These are phyloP conservation scores for Penicillium coprophilum DNA, from an alignment of 495 filamentous ascomycete species.

Conservation along the genomic window DNA sequence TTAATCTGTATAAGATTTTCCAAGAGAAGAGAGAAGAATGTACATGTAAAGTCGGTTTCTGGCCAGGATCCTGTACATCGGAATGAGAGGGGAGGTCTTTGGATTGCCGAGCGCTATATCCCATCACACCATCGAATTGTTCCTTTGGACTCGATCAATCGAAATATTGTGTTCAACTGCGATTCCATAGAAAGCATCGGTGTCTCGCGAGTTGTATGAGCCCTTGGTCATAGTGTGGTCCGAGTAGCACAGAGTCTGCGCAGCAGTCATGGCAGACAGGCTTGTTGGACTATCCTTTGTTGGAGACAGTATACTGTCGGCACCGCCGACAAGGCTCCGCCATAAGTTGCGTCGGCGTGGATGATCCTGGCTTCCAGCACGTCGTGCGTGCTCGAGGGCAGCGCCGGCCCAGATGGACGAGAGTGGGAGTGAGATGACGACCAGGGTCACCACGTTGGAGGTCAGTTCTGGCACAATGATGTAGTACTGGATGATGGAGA, in stretches of 20 bases:
- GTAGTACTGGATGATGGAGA: constrained; percentile 63
- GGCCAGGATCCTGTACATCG: not conserved
- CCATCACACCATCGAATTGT: constrained; percentile 12
- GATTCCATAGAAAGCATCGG: constrained; percentile 29
- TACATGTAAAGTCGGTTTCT: not conserved
- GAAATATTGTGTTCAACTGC: constrained; percentile 39
- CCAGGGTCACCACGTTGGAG: constrained; percentile 63
- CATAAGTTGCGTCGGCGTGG: constrained; percentile 30
- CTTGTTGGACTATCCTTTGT: constrained; percentile 17
- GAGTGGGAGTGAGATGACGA: constrained; percentile 73
- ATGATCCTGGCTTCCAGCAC: constrained; percentile 7
- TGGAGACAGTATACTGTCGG: constrained; percentile 18
- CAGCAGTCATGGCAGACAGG: constrained; percentile 19
- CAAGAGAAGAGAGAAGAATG: not conserved
- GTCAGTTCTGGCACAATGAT: constrained; percentile 55
- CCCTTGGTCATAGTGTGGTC: constrained; percentile 19
- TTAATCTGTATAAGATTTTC: not conserved
- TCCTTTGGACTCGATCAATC: constrained; percentile 17
- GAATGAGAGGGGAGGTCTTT: not conserved
- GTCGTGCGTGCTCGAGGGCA: constrained; percentile 31
- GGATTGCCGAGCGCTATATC: not conserved
- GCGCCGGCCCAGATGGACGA: constrained; percentile 74
- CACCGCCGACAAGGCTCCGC: constrained; percentile 22
- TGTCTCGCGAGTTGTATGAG: constrained; percentile 13
- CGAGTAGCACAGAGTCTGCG: constrained; percentile 34